Conservation (phyloP, 768 basidiomycete genomes). For the Psilocybe cubensis region DNA sequence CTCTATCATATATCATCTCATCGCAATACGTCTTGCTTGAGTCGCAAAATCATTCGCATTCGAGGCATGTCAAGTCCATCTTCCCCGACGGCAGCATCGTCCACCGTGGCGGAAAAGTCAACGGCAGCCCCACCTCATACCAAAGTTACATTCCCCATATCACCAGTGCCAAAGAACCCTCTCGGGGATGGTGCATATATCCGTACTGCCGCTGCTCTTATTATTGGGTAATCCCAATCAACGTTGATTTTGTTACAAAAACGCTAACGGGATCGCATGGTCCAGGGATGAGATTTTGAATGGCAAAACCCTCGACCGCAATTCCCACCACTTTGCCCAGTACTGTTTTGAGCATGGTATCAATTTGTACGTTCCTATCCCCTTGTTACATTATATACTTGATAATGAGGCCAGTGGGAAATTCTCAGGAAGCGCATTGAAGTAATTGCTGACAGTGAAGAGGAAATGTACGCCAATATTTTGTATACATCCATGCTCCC, state of each 20-base stretch:
- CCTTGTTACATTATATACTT: slow-evolving; percentile 10
- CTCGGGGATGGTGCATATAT: slow-evolving; percentile 74
- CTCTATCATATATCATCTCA: not conserved
- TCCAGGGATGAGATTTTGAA: slow-evolving; percentile 89
- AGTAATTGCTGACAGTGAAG: slow-evolving; percentile 89
- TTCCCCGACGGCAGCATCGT: slow-evolving; percentile 22
- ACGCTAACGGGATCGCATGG: not conserved
- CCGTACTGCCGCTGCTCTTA: slow-evolving; percentile 71
- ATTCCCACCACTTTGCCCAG: slow-evolving; percentile 86
- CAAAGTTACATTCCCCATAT: slow-evolving; percentile 47
- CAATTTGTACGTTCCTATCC: slow-evolving; percentile 56
- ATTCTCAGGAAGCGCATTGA: slow-evolving; percentile 78
- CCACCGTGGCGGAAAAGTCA: slow-evolving; percentile 8
- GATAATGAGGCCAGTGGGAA: slow-evolving; percentile 32
- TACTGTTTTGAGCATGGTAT: slow-evolving; percentile 90
- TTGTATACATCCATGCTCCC: not conserved
- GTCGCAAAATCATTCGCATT: not conserved
- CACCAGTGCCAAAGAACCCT: slow-evolving; percentile 64
- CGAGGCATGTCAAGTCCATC: slow-evolving; percentile 25
- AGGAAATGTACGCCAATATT: slow-evolving; percentile 70
- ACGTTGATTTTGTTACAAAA: not conserved
- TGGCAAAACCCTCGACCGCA: slow-evolving; percentile 85
- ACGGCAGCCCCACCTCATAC: slow-evolving; percentile 10
- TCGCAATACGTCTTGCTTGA: not conserved
- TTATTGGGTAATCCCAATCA: slow-evolving; percentile 62